Conservation (phyloP, 805 yeast genomes). For the Pichia manshurica region DNA sequence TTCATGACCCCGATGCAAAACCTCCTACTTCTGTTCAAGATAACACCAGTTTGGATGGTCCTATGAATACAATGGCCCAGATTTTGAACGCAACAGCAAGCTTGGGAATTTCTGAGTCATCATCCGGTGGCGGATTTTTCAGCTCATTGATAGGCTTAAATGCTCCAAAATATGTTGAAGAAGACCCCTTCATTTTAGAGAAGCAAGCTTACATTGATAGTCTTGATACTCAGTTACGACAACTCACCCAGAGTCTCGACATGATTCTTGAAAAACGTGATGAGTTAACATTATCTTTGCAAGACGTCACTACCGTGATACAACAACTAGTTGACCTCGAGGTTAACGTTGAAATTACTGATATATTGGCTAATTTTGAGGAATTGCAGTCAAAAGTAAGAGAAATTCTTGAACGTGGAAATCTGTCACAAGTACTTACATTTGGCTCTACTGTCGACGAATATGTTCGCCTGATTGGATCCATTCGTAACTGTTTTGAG, state of each 20-base stretch:
- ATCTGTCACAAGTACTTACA: constrained; percentile 80
- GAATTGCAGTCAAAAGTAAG: constrained; percentile 64
- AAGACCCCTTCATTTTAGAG: constrained; percentile 70
- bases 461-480: constrained; percentile 69
- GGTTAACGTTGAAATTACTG: constrained; percentile 58
- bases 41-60: constrained; percentile 4
- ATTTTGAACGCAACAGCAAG: constrained; percentile 21
- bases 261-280: constrained; percentile 66
- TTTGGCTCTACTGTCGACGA: constrained; percentile 85
- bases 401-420: constrained; percentile 69
- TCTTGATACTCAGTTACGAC: constrained; percentile 66
- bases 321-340: constrained; percentile 68
- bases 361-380: constrained; percentile 64
- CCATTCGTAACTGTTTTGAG: constrained; percentile 66
- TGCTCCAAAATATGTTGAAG: constrained; percentile 61
- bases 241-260: constrained; percentile 67
- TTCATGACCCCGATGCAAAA: constrained; percentile 20
- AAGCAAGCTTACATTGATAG: constrained; percentile 64
- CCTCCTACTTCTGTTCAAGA: not conserved
- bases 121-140: constrained; percentile 47
- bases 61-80: constrained; percentile 25
- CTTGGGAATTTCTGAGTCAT: constrained; percentile 18
- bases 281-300: constrained; percentile 63
- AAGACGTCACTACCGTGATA: constrained; percentile 51
- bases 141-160: constrained; percentile 64